Conservation (phyloP, 306 rosid genomes). For the Vigna trinervia region DNA sequence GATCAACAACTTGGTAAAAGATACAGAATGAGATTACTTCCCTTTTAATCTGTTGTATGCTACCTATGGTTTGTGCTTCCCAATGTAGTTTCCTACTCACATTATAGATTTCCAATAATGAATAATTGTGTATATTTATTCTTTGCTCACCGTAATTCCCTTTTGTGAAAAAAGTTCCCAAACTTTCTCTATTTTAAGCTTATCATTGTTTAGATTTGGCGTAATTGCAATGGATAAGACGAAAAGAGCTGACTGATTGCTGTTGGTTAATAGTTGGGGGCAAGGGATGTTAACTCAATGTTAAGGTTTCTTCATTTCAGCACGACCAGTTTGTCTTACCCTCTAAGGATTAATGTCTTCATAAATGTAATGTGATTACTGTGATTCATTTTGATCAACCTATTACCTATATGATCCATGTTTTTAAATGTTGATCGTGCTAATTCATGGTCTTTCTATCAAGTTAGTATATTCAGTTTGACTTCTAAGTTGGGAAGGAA, state of each 20-base stretch:
- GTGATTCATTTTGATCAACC: no score
- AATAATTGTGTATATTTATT: slow-evolving; percentile 31
- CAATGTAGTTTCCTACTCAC: slow-evolving; percentile 47
- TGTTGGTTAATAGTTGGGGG: no score
- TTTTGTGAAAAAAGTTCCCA: slow-evolving; percentile 5
- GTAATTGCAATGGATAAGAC: background rate
- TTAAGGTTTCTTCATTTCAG: no score
- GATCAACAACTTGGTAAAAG: slow-evolving; percentile 87
- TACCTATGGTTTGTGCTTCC: slow-evolving; percentile 47
- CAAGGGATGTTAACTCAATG: no score
- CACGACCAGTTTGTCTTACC: no score
- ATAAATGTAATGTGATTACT: no score
- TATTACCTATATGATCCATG: no score
- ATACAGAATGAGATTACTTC: slow-evolving; percentile 64
- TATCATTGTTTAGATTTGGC: slow-evolving; percentile 36
- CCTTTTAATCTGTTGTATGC: slow-evolving; percentile 53
- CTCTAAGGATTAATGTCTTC: no score
- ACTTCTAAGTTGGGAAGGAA: background rate
- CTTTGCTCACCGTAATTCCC: slow-evolving; percentile 34
- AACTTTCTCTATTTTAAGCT: slow-evolving; percentile 4
- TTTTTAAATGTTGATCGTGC: no score
- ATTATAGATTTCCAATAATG: slow-evolving; percentile 42
- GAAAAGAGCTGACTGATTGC: no score
- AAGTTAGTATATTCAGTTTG: background rate
- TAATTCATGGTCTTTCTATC: background rate